Base-by-base conservation (phyloP, 345 rosid species). In the Brassica rapa region DNA sequence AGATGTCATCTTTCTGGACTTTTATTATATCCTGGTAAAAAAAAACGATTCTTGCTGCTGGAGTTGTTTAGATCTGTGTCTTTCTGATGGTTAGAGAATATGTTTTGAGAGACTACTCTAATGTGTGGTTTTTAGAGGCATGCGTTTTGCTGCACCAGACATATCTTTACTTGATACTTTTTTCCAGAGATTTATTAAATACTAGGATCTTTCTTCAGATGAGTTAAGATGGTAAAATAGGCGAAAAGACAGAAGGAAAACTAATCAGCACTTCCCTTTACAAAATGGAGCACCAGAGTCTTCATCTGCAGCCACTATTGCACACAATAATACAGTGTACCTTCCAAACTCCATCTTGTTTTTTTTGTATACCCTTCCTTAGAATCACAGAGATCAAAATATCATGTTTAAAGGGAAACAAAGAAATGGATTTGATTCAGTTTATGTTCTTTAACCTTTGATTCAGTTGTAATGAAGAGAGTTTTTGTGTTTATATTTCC, bases 321-420 rank as follows among this genome's bases (percentile, higher is more conserved):
- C 82, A 80, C 8, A 33, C 88, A 88, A 11, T 32, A 32, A 87
- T 84, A 68, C 90, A 92, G 16, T 77, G 85, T 81, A 91, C 81
- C 71, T 80, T 84, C 71, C 92, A 92, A 64, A 86, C 69, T 83
- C 87, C 89, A 72, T 88, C 90, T 81, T 91, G 89, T 41, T 68
- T 11, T 41, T 68, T 10, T 81, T 12, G 62, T 86, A 80, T 89
- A 88, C 61, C 87, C 89, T 82, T 87, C 89, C 93, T 90, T 53
- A 11, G 78, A 72, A 77, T 24, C n/a, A 82, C 4, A 33, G 1
- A 68, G 61, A 57, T 43, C 5, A 56, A 19, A 51, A 55, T 21
- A 49, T 14, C 37, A 24, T 15, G 27, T 24, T 24, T 19, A 21
- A 71, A 32, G n/a, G 49, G n/a, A 11, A 7, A 49, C 32, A 1